Percentiles rank a stretch among this genome's conserved stretches.
These are phyloP conservation scores for Aspergillus versicolor DNA, from an alignment of 2,329 filamentous ascomycete species.

Conservation along the genomic window DNA sequence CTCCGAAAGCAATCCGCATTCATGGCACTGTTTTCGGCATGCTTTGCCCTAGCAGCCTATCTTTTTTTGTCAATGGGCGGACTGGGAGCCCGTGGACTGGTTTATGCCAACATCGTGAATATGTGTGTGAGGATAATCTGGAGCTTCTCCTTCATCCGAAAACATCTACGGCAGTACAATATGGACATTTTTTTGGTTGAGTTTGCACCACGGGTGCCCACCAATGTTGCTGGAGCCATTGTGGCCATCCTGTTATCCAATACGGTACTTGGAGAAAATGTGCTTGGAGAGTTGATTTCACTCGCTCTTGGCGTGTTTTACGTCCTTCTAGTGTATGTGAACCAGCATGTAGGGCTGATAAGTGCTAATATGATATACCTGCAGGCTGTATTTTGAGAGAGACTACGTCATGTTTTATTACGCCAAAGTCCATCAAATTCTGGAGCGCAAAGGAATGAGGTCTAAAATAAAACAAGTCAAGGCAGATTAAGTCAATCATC, in stretches of 20 bases:
- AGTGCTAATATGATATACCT: constrained; percentile 21
- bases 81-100: constrained; percentile 75
- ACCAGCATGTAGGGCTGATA: not conserved
- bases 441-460: constrained; percentile 17
- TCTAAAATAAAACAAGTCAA: constrained; percentile 20
- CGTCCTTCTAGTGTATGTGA: constrained; percentile 60
- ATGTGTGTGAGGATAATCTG: constrained; percentile 83
- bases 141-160: constrained; percentile 70
- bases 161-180: constrained; percentile 58
- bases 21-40: constrained; percentile 79
- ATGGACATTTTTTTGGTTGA: constrained; percentile 42
- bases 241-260: constrained; percentile 41
- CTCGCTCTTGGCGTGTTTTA: constrained; percentile 54
- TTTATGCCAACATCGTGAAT: constrained; percentile 84
- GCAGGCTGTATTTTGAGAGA: constrained; percentile 38
- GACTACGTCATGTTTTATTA: constrained; percentile 29
- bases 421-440: constrained; percentile 19
- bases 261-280: constrained; percentile 11
- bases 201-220: constrained; percentile 47
- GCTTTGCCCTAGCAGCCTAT: constrained; percentile 74
- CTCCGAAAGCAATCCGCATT: constrained; percentile 75
- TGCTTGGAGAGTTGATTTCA: constrained; percentile 45
- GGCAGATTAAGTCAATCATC: constrained; percentile 50
- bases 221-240: constrained; percentile 46
- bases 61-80: constrained; percentile 68